Conservation (phyloP, 2,329 filamentous ascomycete species). For the Plenodomus tracheiphilus region DNA sequence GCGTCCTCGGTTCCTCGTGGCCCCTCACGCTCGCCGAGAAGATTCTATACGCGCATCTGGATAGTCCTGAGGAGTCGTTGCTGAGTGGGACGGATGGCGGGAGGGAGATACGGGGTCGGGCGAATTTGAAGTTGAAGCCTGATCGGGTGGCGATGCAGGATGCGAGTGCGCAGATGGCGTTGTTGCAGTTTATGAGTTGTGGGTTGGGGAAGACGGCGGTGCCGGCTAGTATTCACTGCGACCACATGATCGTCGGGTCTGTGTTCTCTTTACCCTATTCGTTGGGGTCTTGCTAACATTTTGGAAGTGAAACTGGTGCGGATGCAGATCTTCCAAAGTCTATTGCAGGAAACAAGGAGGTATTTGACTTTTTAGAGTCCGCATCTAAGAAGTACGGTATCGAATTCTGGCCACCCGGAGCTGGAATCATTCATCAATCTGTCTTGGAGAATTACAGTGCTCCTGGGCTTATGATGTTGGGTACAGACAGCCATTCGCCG, state of each 20-base stretch:
- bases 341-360: constrained; percentile 91
- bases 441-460: constrained; percentile 97
- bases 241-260: constrained; percentile 84
- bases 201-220: constrained; percentile 86
- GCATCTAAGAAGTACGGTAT: constrained; percentile 61
- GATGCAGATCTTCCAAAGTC: constrained; percentile 82
- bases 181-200: constrained; percentile 98
- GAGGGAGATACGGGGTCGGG: constrained; percentile 78
- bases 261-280: background rate
- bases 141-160: constrained; percentile 99
- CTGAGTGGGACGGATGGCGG: constrained; percentile 83
- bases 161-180: constrained; percentile 96
- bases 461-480: constrained; percentile 98
- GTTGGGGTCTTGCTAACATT: background rate
- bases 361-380: constrained; percentile 95
- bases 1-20: constrained; percentile 66
- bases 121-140: constrained; percentile 94
- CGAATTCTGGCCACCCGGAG: constrained; percentile 47
- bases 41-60: constrained; percentile 94
- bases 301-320: constrained; percentile 70
- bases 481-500: constrained; percentile 95
- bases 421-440: constrained; percentile 76
- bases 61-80: constrained; percentile 86
- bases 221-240: constrained; percentile 96
- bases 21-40: constrained; percentile 91